Evolutionary conservation across 2,329 filamentous ascomycete genomes (phyloP), one percentile per base, ranked within the genome.

Genomic region (Aspergillus fumigatiaffinis): DNA sequence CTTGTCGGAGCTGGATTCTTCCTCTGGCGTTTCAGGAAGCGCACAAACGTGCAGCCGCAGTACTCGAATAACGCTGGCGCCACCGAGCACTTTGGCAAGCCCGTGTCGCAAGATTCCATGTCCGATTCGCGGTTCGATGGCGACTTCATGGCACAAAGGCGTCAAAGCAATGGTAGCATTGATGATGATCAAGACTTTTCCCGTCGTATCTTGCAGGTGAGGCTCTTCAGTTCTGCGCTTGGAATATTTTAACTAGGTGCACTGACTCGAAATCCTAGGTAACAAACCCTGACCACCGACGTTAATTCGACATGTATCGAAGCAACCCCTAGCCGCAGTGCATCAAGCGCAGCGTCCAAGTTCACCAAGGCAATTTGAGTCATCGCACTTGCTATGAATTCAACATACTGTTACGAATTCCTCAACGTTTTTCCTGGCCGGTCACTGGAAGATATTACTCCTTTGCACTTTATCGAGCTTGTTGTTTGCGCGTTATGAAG

Each of bases 101-200:
- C 76, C 78, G 83, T 70, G 81, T 84, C 87, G 60, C 81, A 81
- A 60, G 86, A 76, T 29, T 91, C 90, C 9, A 87, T 90, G 77
- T 86, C 86, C 14, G 93, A 97, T 71, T 87, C 90, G 46, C 86
- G 93, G 55, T 85, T 97, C 56, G 93, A 97, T 64, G 91, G 92
- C 7, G 87, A 82, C 56, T 84, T 92, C 63, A 87, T 95, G 83
- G 87, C 88, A 57, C 85, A 92, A 66, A 84, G 91, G 71, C 86
- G 92, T 75, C 84, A 93, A 79, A 97, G 93, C 77, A 91, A 94
- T 69, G 93, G 93, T 66, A 97, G 92, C 76, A 97, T 97, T 74
- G 93, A 92, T 53, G 93, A 97, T 74, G 95, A 97, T 77, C 87
- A 96, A 77, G 93, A 97, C 75, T 97, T 96, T 79, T 97, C 93